Base-by-base conservation (phyloP, 768 basidiomycete species). In the Glaciozyma martinii region DNA sequence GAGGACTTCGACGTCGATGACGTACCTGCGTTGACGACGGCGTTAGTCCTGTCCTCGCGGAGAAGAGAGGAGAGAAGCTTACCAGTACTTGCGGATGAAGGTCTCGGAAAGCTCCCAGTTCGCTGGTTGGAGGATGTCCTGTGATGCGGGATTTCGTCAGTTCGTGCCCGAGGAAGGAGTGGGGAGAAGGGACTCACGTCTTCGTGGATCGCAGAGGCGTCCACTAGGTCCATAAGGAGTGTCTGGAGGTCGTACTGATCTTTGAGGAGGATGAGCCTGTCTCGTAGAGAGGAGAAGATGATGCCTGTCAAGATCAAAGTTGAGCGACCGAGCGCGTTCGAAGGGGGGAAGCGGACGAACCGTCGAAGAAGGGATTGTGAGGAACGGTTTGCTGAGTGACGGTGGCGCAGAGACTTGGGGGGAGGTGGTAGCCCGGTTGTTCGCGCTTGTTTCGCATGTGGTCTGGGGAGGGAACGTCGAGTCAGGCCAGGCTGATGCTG, bases 61-160 rank as follows among this genome's bases (percentile, higher is more conserved):
- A 21, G 18, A 33, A 37, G 50, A 61, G n/a, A 29, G 46, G 47
- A 27, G 56, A 40, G 27, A 8, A 7, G 78, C 84, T 50, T 56
- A 90, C 91, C 85, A 85, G 70, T 88, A 93, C 77, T 87, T 84
- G 62, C 84, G 81, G 53, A 95, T 79, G 84, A 90, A 95, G 59
- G 80, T 79, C 73, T 92, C 90, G 21, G 82, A 80, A 47, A 95
- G 80, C 77, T 97, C 93, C 90, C 92, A 95, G 72, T 89, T 92
- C 50, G 78, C 79, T 71, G 94, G 89, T 5, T 86, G 85, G n/a
- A 95, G 80, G 27, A 91, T 87, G 72, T 97, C 92, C 70, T 56
- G 25, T 9, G 27, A 21, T 8, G 15, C 10, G 3, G 46, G 6
- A 8, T 2, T 21, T 21, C 46, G 21, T 47, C 46, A 47, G 46